Conservation (phyloP, 208 protist genomes). For the Tritrichomonas foetus region DNA sequence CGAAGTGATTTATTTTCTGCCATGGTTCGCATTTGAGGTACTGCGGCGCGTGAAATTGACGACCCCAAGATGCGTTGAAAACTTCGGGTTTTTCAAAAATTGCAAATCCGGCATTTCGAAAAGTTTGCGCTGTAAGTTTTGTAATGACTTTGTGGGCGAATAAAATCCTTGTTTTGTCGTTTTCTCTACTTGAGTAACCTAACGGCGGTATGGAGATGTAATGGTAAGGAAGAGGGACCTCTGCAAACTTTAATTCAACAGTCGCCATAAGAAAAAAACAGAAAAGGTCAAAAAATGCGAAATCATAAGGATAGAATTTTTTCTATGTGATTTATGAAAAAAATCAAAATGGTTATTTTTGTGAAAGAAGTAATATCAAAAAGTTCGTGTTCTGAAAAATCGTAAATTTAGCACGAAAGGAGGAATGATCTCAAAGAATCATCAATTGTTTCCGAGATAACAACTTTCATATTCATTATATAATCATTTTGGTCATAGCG, state of each 20-base stretch:
- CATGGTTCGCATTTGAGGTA: background rate
- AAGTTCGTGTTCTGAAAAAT: too few species aligned
- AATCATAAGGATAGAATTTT: too few species aligned
- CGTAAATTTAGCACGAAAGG: too few species aligned
- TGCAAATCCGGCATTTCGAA: background rate
- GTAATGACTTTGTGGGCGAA: background rate
- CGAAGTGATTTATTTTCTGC: conserved; percentile 41
- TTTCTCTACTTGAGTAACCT: background rate
- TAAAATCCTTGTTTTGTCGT: background rate
- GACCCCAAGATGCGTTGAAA: background rate
- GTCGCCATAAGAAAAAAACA: too few species aligned
- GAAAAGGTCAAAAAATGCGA: too few species aligned
- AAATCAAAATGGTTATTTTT: too few species aligned
- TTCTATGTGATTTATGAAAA: too few species aligned
- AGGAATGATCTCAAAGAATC: too few species aligned
- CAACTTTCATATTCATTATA: too few species aligned
- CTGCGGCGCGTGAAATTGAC: background rate
- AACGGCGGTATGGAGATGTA: background rate
- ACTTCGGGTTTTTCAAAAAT: background rate
- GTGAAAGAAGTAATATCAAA: too few species aligned
- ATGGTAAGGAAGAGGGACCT: background rate
- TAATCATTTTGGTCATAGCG: too few species aligned
- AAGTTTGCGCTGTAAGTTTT: background rate
- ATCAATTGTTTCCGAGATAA: too few species aligned
- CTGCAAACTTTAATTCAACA: background rate